phyloP scores from a whole-genome alignment of 2,329 filamentous ascomycete species.

The Clarireedia monteithiana region DNA sequence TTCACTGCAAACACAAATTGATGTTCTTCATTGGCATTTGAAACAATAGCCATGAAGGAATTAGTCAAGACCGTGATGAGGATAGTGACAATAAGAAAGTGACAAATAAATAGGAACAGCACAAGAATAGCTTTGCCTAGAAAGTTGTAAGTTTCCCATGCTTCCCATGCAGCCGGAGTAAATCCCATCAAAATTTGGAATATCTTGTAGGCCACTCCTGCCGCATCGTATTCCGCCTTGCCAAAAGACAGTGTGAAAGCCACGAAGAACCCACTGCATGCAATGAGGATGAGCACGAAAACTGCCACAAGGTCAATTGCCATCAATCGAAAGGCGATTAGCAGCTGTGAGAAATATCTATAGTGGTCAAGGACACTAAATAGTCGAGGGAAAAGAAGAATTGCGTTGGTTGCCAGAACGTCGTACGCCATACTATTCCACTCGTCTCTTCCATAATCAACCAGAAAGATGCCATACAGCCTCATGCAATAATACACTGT shows the following conservation, averaged over 20 bases:
- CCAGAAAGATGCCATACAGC: conserved; percentile 77
- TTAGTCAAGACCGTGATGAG: conserved; percentile 94
- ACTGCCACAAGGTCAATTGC: conserved; percentile 81
- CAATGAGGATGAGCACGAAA: conserved; percentile 74
- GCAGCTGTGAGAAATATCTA: conserved; percentile 87
- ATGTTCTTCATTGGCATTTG: conserved; percentile 89
- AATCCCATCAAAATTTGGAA: conserved; percentile 96
- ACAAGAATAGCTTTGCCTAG: conserved; percentile 70
- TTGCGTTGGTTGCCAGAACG: conserved; percentile 84
- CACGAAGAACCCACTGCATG: conserved; percentile 91
- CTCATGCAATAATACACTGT: conserved; percentile 86
- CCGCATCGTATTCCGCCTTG: conserved; percentile 59
- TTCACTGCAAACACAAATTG: conserved; percentile 93
- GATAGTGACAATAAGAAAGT: conserved; percentile 92
- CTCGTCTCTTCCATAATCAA: conserved; percentile 57
- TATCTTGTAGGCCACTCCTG: conserved; percentile 76
- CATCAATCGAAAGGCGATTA: conserved; percentile 94
- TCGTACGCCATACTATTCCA: conserved; percentile 87
- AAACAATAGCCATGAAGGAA: conserved; percentile 90
- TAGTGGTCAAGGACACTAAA: conserved; percentile 94
- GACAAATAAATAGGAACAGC: conserved; percentile 85
- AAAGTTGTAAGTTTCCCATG: conserved; percentile 67
- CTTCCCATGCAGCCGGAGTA: conserved; percentile 88
- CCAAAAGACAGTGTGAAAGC: conserved; percentile 80
- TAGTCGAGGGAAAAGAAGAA: conserved; percentile 80